Base-by-base conservation (phyloP, 2,329 filamentous ascomycete genomes). In the Monosporascus sp. region DNA sequence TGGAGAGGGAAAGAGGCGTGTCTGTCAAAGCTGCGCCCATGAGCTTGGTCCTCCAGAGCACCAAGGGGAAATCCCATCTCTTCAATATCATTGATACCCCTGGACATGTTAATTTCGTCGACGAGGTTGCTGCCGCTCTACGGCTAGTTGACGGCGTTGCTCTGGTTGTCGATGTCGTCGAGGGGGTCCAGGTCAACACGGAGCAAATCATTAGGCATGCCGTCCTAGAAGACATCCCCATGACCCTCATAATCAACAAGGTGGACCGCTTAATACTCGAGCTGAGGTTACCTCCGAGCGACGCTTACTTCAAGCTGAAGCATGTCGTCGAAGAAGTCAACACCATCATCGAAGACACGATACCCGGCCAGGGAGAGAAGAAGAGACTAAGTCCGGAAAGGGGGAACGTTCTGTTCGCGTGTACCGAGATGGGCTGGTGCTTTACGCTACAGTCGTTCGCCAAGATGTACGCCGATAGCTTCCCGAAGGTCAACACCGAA, bases 301-400 rank as follows among this genome's bases (percentile, higher is more conserved):
- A 99, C 68, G 94, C 94, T 14, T 99, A 99, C 74, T 97, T 97
- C 79, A 99, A 99, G 78, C 78, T 99, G 52, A 97, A 97, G 74
- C 92, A 97, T 70, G 91, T 97, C n/a, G 85, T 99, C 51, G 94
- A 99, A 71, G 91, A 97, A 72, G 92, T 99, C 71, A 99, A 99
- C 73, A 96, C 91, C 1, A 78, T 94, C 61, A 97, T 99, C 64
- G 90, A 96, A 67, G 91, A 89, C 68, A 88, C 89, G 3, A 78
- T 91, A 27, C 93, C 94, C 4, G 87, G 90, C 2, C 83, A 84
- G 62, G 91, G 92, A 27, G 89, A 90, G 65, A 84, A 81, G 56
- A 85, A 84, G 71, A 84, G 94, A 59, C 73, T 99, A 58, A 97
- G 93, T 61, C 94, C 94, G 0, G 94, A 99, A 68, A 96, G 92